Conservation (phyloP, 116 monocot genomes). For the Zostera marina region DNA sequence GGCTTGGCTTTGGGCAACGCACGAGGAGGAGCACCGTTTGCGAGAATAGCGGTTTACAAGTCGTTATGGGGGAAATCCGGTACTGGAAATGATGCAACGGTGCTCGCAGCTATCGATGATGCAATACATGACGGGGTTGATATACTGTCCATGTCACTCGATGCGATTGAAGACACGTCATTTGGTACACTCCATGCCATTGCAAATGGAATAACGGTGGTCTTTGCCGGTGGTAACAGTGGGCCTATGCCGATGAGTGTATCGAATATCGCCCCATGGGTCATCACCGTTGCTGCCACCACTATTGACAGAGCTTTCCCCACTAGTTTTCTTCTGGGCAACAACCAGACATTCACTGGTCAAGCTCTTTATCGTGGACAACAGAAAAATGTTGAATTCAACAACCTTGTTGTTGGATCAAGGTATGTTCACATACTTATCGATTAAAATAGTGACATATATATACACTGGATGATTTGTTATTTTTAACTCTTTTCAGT, state of each 20-base stretch:
- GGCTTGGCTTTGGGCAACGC: slow-evolving; percentile 19
- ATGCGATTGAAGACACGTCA: not conserved
- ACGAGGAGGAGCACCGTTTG: slow-evolving; percentile 40
- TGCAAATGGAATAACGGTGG: slow-evolving; percentile 30
- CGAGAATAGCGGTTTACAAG: slow-evolving; percentile 54
- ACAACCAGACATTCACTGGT: slow-evolving; percentile 21
- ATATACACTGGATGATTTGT: too few species aligned
- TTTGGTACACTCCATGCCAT: slow-evolving; percentile 24
- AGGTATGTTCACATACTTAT: too few species aligned
- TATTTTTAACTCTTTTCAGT: too few species aligned
- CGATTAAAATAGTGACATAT: too few species aligned
- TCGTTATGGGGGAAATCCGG: slow-evolving; percentile 9
- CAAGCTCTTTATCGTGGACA: slow-evolving; percentile 8
- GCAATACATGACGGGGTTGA: slow-evolving; percentile 68
- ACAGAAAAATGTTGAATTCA: slow-evolving; percentile 7
- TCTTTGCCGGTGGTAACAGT: slow-evolving; percentile 32
- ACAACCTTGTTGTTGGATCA: not conserved
- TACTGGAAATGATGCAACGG: slow-evolving; percentile 2
- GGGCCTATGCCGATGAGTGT: slow-evolving; percentile 29
- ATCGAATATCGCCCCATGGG: slow-evolving; percentile 28
- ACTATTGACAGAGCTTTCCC: slow-evolving; percentile 46
- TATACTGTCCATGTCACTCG: slow-evolving; percentile 40
- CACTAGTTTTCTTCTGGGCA: slow-evolving; percentile 32
- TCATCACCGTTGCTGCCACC: slow-evolving; percentile 45
- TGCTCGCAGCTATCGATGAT: slow-evolving; percentile 36